Percentiles rank a stretch among this genome's conserved stretches.
Conservation (phyloP, 257 asterid species). For the Apocynum venetum region DNA sequence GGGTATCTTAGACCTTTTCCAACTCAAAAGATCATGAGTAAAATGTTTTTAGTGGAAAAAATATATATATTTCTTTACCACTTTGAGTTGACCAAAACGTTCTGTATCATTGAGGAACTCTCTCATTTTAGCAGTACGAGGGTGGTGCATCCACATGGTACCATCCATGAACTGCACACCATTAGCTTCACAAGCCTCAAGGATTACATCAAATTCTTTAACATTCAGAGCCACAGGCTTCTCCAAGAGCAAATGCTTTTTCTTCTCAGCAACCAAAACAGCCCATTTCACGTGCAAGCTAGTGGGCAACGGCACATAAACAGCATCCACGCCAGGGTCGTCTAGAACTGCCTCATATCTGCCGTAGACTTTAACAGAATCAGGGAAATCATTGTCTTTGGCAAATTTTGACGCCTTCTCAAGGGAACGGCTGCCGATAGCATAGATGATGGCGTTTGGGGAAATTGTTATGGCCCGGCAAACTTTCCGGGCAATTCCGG, state of each 20-base stretch:
- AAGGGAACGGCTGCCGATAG: slow-evolving; percentile 64
- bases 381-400: slow-evolving; percentile 46
- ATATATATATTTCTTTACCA: too few relatives aligned
- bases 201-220: slow-evolving; percentile 50
- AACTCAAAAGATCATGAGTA: too few relatives aligned
- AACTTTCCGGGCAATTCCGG: slow-evolving; percentile 52
- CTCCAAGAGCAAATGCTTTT: slow-evolving; percentile 65
- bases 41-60: too few relatives aligned
- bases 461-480: slow-evolving; percentile 51
- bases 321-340: slow-evolving; percentile 43
- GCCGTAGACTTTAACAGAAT: slow-evolving; percentile 48
- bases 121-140: slow-evolving; percentile 8
- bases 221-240: slow-evolving; percentile 26
- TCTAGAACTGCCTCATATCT: slow-evolving; percentile 61
- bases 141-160: too few relatives aligned
- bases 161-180: too few relatives aligned
- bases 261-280: slow-evolving; percentile 63
- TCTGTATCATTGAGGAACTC: slow-evolving; percentile 48
- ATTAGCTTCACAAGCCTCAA: slow-evolving; percentile 45
- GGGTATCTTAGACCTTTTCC: too few relatives aligned
- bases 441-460: slow-evolving; percentile 48
- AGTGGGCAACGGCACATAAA: slow-evolving; percentile 47
- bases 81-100: slow-evolving; percentile 33
- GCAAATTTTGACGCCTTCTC: slow-evolving; percentile 59
- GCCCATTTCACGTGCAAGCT: slow-evolving; percentile 72